Evolutionary conservation across 2,329 filamentous ascomycete species (phyloP).

Genomic region (Ophiocordyceps sinensis): DNA sequence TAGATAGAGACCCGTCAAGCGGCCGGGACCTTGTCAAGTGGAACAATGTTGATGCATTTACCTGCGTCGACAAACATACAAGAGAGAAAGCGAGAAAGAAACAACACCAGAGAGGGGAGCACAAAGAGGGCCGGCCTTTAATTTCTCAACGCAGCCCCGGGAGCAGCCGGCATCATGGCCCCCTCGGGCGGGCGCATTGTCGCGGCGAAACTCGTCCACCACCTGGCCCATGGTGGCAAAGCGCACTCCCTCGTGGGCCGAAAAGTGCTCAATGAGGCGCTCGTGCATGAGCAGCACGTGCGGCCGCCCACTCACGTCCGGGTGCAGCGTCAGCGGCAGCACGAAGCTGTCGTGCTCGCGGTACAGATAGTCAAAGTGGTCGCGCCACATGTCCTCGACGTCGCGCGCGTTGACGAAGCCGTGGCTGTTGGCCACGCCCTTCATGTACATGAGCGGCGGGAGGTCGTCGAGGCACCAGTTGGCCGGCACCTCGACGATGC

Average conservation of each 20-base stretch:
- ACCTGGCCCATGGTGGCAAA: conserved; percentile 60
- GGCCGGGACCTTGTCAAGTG: no score
- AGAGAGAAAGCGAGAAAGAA: neutral
- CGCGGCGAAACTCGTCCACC: conserved; percentile 57
- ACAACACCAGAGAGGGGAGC: neutral
- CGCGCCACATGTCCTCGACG: conserved; percentile 49
- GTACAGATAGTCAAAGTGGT: conserved; percentile 62
- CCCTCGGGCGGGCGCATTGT: conserved; percentile 42
- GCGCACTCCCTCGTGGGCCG: conserved; percentile 43
- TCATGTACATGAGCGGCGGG: conserved; percentile 61
- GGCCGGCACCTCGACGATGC: conserved; percentile 49
- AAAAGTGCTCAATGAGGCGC: conserved; percentile 50
- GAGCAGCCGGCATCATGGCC: conserved; percentile 39
- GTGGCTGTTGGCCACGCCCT: conserved; percentile 48
- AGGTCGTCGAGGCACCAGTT: conserved; percentile 44
- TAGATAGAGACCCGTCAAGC: no score
- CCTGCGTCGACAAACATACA: neutral
- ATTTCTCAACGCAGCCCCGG: neutral
- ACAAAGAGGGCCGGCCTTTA: neutral
- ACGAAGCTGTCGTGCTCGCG: conserved; percentile 64
- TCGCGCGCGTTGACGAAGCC: conserved; percentile 44
- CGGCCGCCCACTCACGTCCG: conserved; percentile 56
- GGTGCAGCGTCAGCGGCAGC: conserved; percentile 66
- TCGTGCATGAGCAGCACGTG: conserved; percentile 64
- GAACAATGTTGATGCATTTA: no score